Percentiles rank a stretch among this genome's conserved stretches.
Conservation (phyloP, 2,329 filamentous ascomycete genomes). For the Aspergillus melleus region DNA sequence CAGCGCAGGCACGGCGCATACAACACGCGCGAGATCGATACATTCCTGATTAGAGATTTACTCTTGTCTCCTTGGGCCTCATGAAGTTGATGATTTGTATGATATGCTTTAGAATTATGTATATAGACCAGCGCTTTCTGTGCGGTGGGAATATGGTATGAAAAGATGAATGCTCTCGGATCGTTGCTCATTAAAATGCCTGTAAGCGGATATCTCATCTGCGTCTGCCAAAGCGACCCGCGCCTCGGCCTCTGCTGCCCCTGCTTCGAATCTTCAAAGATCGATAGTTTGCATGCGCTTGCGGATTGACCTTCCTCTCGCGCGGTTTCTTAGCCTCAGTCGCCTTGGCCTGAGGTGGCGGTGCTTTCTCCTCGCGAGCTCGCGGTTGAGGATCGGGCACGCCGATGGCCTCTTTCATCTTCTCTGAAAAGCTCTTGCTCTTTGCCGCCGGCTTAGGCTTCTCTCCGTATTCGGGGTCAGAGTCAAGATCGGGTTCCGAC, state of each 20-base stretch:
- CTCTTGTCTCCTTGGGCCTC: background rate
- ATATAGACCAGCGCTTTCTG: slow-evolving; percentile 9
- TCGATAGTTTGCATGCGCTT: slow-evolving; percentile 51
- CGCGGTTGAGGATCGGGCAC: slow-evolving; percentile 18
- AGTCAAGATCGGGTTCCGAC: slow-evolving; percentile 31
- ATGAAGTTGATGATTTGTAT: slow-evolving; percentile 1
- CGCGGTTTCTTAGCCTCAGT: slow-evolving; percentile 27
- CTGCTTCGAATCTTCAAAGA: slow-evolving; percentile 48
- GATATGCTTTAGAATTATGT: slow-evolving; percentile 8
- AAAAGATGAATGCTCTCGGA: slow-evolving; percentile 9
- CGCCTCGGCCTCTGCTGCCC: slow-evolving; percentile 33
- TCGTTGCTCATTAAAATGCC: slow-evolving; percentile 20
- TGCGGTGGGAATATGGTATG: slow-evolving; percentile 20
- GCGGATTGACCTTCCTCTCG: slow-evolving; percentile 42
- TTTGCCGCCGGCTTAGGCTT: slow-evolving; percentile 19
- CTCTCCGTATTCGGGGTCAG: slow-evolving; percentile 31
- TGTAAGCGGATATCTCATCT: background rate
- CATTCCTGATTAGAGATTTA: slow-evolving; percentile 29
- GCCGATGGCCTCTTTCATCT: slow-evolving; percentile 38
- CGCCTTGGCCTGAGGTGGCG: slow-evolving; percentile 15
- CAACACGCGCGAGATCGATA: slow-evolving; percentile 34
- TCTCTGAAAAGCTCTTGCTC: slow-evolving; percentile 37
- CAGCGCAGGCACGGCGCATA: slow-evolving; percentile 24
- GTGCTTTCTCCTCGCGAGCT: slow-evolving; percentile 16
- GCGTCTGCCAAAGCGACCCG: slow-evolving; percentile 40